Conservation (phyloP, 2,329 filamentous ascomycete species). For the Exophiala phaeomuriformis region DNA sequence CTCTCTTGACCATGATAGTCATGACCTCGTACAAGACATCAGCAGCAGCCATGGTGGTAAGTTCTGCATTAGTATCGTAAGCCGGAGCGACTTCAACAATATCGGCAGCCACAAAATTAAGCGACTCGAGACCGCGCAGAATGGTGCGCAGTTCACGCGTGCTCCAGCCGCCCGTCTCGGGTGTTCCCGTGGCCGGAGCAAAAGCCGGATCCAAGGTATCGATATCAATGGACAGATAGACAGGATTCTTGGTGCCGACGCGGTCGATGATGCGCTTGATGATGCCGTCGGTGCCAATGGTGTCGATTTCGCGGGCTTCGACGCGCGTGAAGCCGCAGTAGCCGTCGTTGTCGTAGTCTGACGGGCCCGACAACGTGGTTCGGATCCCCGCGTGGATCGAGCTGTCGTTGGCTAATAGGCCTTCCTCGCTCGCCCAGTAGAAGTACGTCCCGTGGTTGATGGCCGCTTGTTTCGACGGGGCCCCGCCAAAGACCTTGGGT, state of each 20-base stretch:
- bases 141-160: constrained; percentile 54
- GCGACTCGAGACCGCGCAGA: constrained; percentile 50
- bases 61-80: constrained; percentile 55
- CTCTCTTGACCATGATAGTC: constrained; percentile 75
- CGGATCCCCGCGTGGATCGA: constrained; percentile 85
- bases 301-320: constrained; percentile 65
- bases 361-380: constrained; percentile 69
- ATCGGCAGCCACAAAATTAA: constrained; percentile 54
- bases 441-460: constrained; percentile 90
- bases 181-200: constrained; percentile 49
- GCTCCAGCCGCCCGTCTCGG: constrained; percentile 56
- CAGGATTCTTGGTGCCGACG: constrained; percentile 64
- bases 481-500: constrained; percentile 79
- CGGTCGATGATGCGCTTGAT: constrained; percentile 69
- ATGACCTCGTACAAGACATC: constrained; percentile 70
- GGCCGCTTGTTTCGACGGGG: constrained; percentile 64
- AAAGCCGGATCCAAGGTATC: constrained; percentile 79
- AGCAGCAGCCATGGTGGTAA: constrained; percentile 45
- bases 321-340: constrained; percentile 80
- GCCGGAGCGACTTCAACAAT: constrained; percentile 57
- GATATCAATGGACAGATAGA: constrained; percentile 80
- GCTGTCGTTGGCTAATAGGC: constrained; percentile 69
- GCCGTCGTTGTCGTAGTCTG: constrained; percentile 77
- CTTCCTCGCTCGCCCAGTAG: constrained; percentile 72
- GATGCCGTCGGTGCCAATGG: constrained; percentile 63